Evolutionary conservation across 352 stramenopile genomes (phyloP).

Genomic region (Phytophthora macrochlamydospora): DNA sequence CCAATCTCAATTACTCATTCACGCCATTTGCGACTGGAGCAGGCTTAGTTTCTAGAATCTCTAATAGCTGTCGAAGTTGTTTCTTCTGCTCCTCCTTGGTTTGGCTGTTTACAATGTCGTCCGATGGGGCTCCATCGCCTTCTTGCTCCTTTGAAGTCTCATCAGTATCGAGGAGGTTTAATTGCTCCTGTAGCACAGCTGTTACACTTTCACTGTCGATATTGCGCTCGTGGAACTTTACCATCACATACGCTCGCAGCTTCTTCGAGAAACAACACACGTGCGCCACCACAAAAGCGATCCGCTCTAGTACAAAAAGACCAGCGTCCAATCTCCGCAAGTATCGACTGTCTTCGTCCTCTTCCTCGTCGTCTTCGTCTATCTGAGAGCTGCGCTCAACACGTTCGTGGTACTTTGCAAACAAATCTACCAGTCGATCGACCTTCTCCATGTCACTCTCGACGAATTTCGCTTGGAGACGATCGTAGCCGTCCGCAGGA

Average conservation of each 20-base stretch:
- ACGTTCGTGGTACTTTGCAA: constrained; percentile 71
- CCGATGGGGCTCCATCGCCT: constrained; percentile 2
- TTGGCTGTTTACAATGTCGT: constrained; percentile 26
- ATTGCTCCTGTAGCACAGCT: constrained; percentile 60
- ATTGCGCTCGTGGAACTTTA: constrained; percentile 80
- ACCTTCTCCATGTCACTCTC: constrained; percentile 86
- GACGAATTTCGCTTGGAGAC: constrained; percentile 83
- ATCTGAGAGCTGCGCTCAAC: constrained; percentile 39
- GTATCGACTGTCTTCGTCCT: constrained; percentile 62
- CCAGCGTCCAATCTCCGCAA: constrained; percentile 71
- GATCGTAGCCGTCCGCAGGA: constrained; percentile 59
- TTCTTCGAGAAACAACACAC: constrained; percentile 68
- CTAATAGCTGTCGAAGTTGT: constrained; percentile 46
- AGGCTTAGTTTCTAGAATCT: constrained; percentile 31
- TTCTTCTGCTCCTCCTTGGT: constrained; percentile 41
- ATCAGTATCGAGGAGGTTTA: constrained; percentile 52
- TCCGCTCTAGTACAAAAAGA: constrained; percentile 79
- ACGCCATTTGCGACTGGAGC: neutral
- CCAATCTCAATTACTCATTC: neutral
- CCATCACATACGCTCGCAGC: constrained; percentile 66
- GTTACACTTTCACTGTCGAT: constrained; percentile 53
- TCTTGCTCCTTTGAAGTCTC: constrained; percentile 9
- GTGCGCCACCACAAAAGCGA: constrained; percentile 68
- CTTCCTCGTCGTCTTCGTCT: constrained; percentile 41
- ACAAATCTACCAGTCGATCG: constrained; percentile 78